Base-by-base conservation (phyloP, 192 early-diverging fungal species). In the Rhizoclosmatium sp. region DNA sequence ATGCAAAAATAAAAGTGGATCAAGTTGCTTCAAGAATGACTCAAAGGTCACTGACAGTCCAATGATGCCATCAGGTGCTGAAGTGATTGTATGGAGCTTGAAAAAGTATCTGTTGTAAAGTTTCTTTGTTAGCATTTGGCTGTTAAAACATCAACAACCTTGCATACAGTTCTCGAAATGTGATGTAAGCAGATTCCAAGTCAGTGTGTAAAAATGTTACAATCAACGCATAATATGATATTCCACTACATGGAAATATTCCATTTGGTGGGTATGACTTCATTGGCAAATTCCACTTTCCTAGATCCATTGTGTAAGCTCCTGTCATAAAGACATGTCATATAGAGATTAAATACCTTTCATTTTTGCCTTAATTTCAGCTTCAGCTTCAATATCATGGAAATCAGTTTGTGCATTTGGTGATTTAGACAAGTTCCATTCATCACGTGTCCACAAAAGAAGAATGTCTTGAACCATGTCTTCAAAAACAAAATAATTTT, bases 401-500 rank as follows among this genome's bases (percentile, higher is more conserved):
- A 62, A 62, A 31, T 0, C 23, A 21, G 60, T 7, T 12, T 54
- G 54, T 2, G 75, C 62, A 51, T 77, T 77, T 41, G 75, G 75
- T 12, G 79, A 10, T 47, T 85, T 47, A 71, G 45, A 44, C 49
- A 47, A 73, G 31, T 90, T 51, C 89, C 89, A 90, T 19, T 59
- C 70, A 69, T 90, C 89, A 7, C 89, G 62, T n/a, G 79, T 46
- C 88, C 88, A 90, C 49, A 82, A 76, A 46, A 86, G 62, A 64
- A 90, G 60, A 16, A 90, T 67, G 12, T 86, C 79, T 2, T 72
- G 47, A 40, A 90, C 45, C 46, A 87, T 62, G 46, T 90, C 89
- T 69, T 90, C 89, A 83, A 90, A 90, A 1, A 90, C 86, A 82
- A 90, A 90, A 67, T 81, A 90, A 0, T 78, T 69, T 75, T 90